Evolutionary conservation across 257 asterid genomes (phyloP), one percentile per base, ranked within the genome.

Genomic region (Fraxinus excelsior): DNA sequence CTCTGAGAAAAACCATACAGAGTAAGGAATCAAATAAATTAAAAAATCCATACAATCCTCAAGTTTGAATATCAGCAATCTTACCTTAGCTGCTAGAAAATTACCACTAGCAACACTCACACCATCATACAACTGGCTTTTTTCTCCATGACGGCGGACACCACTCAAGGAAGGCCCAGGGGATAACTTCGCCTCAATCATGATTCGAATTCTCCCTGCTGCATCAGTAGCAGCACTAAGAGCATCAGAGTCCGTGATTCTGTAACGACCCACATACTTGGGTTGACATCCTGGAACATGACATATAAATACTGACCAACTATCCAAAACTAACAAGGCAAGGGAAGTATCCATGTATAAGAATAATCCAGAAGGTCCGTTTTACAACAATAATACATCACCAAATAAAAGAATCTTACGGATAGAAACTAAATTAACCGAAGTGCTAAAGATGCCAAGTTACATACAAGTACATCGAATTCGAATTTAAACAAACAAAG

Each of bases 121-220:
- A 79, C 97, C 90, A 80, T 87, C 87, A 80, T 93, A 85, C 94
- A 84, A 86, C 32, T 96, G 92, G 25, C 92, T 85, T 74, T 89
- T 96, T 46, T 93, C 94, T 64, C 97, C 99, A 77, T 93, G 98
- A 31, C 99, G 91, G 34, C 97, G 96, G 62, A 87, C 69, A 23
- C 94, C 96, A 81, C 87, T 86, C 76, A 96, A 87, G 76, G 99
- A 93, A 76, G 99, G 99, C 40, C 98, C 97, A 25, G 97, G 97
- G 12, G 99, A 96, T 51, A 96, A 84, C 86, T 90, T 96, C 25
- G 98, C 94, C 86, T 93, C 97, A 46, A 96, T 77, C 90, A 90
- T 81, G 66, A 87, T 86, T 32, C 90, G 91, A 77, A 89, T 91
- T 79, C 91, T 90, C 71, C 97, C 98, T 1, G 97, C 89, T 28